Conservation (phyloP, 179 eudicot species). For the Heliamphora pulchella region DNA sequence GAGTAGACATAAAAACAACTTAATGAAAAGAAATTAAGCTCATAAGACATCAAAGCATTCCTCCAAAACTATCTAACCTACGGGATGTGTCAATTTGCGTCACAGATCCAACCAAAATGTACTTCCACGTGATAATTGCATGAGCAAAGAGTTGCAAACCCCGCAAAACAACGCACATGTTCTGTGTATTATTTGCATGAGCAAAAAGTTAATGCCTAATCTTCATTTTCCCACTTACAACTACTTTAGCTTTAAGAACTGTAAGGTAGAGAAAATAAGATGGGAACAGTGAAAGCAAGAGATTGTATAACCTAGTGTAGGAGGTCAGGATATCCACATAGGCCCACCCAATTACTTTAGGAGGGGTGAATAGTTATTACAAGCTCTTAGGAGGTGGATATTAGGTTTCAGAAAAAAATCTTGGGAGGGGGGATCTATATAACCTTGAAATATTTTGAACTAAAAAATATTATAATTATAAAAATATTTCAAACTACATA, state of each 20-base stretch:
- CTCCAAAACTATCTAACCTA: background rate
- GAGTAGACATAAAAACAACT: slow-evolving; percentile 1
- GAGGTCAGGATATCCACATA: no score
- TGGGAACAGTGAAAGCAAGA: background rate
- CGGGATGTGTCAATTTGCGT: background rate
- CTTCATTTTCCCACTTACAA: background rate
- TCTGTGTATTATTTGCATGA: background rate
- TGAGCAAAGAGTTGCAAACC: background rate
- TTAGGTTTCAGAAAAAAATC: no score
- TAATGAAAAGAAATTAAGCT: slow-evolving; percentile 1
- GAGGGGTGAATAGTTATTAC: no score
- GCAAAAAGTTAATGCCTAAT: background rate
- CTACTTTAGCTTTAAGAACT: background rate
- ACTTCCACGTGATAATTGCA: background rate
- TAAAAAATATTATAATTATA: no score
- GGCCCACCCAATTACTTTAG: no score
- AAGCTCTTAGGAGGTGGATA: no score
- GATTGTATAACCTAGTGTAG: background rate
- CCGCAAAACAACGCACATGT: background rate
- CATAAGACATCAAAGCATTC: background rate
- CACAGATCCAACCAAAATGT: background rate
- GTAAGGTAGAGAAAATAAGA: background rate
- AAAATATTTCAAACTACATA: no score
- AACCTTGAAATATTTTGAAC: no score
- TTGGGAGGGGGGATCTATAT: no score